Conservation (phyloP, 495 filamentous ascomycete species). For the Parachaetomium inaequale region DNA sequence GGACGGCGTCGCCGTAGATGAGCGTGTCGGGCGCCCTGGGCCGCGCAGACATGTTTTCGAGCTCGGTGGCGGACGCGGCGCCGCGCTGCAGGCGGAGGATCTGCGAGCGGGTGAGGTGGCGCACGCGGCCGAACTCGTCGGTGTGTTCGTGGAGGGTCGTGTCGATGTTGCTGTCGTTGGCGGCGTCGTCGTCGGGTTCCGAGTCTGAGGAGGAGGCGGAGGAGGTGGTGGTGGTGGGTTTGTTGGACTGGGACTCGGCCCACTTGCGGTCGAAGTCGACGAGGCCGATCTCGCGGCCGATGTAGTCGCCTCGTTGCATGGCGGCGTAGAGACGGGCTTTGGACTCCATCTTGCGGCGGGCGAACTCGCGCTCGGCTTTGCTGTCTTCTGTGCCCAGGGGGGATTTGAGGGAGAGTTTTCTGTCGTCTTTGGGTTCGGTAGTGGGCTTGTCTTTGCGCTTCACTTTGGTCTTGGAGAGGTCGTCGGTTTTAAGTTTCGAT, state of each 20-base stretch:
- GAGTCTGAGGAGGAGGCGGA: slow-evolving; percentile 42
- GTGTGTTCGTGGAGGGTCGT: slow-evolving; percentile 72
- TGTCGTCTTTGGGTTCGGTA: slow-evolving; percentile 13
- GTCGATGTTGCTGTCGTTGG: slow-evolving; percentile 37
- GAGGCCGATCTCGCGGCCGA: slow-evolving; percentile 54
- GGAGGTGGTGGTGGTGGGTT: slow-evolving; percentile 27
- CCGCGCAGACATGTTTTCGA: slow-evolving; percentile 44
- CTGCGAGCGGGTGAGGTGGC: slow-evolving; percentile 61
- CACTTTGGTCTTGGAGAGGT: slow-evolving; percentile 67
- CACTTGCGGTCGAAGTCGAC: slow-evolving; percentile 96
- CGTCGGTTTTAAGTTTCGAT: slow-evolving; percentile 63
- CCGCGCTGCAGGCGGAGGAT: slow-evolving; percentile 53
- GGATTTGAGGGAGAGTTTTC: slow-evolving; percentile 42
- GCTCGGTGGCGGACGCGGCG: slow-evolving; percentile 45
- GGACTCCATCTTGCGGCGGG: slow-evolving; percentile 75
- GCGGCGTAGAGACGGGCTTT: slow-evolving; percentile 81
- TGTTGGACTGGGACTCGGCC: slow-evolving; percentile 58
- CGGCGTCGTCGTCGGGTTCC: slow-evolving; percentile 33
- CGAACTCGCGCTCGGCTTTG: slow-evolving; percentile 49
- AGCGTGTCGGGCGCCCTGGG: slow-evolving; percentile 65
- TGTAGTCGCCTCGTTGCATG: slow-evolving; percentile 72
- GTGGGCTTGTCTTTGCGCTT: slow-evolving; percentile 52
- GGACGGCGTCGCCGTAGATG: slow-evolving; percentile 80
- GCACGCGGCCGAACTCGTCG: slow-evolving; percentile 84
- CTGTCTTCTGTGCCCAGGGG: slow-evolving; percentile 45